Conservation (phyloP, 129 eudicot genomes). For the Ambrosia artemisiifolia region DNA sequence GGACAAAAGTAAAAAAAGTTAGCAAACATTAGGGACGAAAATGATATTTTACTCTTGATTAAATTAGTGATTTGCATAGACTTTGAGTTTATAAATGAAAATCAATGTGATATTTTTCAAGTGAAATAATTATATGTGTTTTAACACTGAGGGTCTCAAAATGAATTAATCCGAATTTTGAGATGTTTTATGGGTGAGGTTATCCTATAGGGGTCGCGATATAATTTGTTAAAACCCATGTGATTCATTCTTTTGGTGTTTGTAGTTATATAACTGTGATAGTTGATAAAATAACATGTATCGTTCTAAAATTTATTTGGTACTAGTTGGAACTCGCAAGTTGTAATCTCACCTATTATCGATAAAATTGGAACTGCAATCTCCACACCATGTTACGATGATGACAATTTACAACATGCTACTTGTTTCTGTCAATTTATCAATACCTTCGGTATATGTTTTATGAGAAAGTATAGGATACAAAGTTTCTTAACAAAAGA, state of each 20-base stretch:
- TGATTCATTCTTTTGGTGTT: neutral
- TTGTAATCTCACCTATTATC: no score
- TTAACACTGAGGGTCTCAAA: neutral
- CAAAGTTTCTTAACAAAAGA: no score
- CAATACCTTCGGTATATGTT: no score
- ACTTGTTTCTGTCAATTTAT: no score
- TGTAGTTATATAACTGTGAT: neutral
- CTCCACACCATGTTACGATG: no score
- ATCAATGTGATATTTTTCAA: neutral
- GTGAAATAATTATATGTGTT: neutral
- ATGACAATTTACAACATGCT: no score
- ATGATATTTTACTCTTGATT: no score
- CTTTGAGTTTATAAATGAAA: neutral
- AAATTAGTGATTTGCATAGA: neutral
- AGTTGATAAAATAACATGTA: constrained; percentile 1
- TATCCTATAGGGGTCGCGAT: neutral
- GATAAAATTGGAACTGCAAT: no score
- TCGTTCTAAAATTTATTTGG: neutral
- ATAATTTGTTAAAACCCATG: constrained; percentile 9
- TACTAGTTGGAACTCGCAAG: no score
- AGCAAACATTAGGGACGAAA: no score
- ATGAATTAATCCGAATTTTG: neutral
- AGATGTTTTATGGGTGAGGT: neutral
- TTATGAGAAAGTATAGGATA: no score
- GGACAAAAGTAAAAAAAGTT: no score